These are phyloP conservation scores for Cytospora piceae DNA, from an alignment of 2,329 filamentous ascomycete genomes.

Conservation along the genomic window DNA sequence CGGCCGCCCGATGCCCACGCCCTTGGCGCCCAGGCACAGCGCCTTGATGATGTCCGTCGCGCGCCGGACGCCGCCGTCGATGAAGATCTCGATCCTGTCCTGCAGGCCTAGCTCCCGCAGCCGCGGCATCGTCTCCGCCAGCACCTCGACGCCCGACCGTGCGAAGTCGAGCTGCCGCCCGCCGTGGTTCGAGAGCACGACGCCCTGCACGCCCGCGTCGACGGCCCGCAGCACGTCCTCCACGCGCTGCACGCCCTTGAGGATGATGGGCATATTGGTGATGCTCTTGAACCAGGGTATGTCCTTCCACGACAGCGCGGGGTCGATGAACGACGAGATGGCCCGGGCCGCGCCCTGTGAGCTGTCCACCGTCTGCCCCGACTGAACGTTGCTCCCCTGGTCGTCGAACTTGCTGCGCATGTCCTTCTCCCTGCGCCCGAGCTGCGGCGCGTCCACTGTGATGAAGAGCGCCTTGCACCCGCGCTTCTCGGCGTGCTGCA, in stretches of 20 bases:
- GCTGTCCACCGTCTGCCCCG: conserved; percentile 75
- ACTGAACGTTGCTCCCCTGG: conserved; percentile 80
- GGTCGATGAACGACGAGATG: conserved; percentile 97
- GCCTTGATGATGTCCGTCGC: conserved; percentile 96
- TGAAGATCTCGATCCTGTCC: conserved; percentile 80
- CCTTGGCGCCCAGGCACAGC: conserved; percentile 86
- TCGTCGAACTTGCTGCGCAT: conserved; percentile 94
- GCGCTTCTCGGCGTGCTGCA: conserved; percentile 86
- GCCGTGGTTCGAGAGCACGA: conserved; percentile 95
- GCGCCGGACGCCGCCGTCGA: conserved; percentile 88
- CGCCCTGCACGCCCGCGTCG: conserved; percentile 80
- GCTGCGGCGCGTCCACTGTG: conserved; percentile 94
- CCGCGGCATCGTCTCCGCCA: conserved; percentile 91
- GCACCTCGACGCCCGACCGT: conserved; percentile 83
- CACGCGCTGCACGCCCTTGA: conserved; percentile 95
- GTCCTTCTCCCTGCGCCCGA: conserved; percentile 94
- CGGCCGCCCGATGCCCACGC: conserved; percentile 90
- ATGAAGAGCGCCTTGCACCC: conserved; percentile 97
- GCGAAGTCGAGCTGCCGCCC: conserved; percentile 93
- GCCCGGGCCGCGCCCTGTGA: conserved; percentile 92
- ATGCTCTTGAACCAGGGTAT: conserved; percentile 90
- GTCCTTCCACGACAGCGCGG: conserved; percentile 88
- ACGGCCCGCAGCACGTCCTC: conserved; percentile 92
- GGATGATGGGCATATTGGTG: conserved; percentile 91
- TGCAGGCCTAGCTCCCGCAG: conserved; percentile 75